Base-by-base conservation (phyloP, 1,284 basidiomycete species). In the Trametes hirsuta region DNA sequence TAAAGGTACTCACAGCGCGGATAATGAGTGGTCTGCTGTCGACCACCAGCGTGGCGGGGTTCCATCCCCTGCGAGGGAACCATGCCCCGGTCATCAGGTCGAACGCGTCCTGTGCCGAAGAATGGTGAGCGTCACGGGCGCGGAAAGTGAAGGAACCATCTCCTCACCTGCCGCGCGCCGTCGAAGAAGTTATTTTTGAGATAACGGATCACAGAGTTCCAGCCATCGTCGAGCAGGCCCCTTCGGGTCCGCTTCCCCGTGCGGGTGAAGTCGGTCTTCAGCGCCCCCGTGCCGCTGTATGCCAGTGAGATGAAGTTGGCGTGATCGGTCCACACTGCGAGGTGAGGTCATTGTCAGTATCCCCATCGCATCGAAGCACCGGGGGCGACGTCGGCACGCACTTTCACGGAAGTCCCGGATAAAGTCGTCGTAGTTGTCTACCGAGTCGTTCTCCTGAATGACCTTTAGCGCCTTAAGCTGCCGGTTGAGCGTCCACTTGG, bases 151-250 rank as follows among this genome's bases (percentile, higher is more conserved):
- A 30, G 30, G 30, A 30, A 54, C 56, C 21, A 34, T n/a, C 44
- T 14, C 71, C 79, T 68, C 70, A 87, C 89, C 80, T 93, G 95
- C 70, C 96, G 81, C 53, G 94, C 84, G 6, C 97, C 97, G 74
- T 99, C 97, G 70, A 98, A 93, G 78, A 95, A 96, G 74, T 98
- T 99, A 80, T 99, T 99, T 81, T 91, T 95, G 66, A 98, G 72
- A 73, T 99, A 99, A 62, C 97, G 87, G 76, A 89, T 83, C 2
- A 88, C 74, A 18, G 91, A 91, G 75, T 98, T 99, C 75, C 88
- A 80, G 1, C 94, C 94, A 75, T 99, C 97, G 70, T 95, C 88
- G 48, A 97, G 69, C 30, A 81, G 75, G 30, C 97, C 97, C 63
- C 87, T 85, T 53, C 81, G 85, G 3, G 94, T 94, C 22, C 96